Conservation (phyloP, 2,329 filamentous ascomycete genomes). For the Alternaria burnsii region DNA sequence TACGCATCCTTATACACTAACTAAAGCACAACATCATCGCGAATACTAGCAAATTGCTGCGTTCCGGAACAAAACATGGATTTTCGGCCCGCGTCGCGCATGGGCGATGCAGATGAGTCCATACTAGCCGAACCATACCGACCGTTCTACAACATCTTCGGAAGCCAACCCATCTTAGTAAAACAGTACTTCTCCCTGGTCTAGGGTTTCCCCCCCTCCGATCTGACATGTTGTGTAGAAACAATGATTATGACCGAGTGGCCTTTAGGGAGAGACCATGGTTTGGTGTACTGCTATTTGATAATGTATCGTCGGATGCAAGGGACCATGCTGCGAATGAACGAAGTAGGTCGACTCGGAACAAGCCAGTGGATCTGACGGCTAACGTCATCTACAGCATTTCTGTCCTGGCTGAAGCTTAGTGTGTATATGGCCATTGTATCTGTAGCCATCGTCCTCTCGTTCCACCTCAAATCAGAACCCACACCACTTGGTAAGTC, state of each 20-base stretch:
- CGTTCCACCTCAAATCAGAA: slow-evolving; percentile 84
- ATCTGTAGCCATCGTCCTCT: slow-evolving; percentile 86
- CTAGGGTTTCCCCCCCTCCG: accelerated
- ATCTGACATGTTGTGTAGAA: slow-evolving; percentile 33
- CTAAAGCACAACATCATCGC: background rate
- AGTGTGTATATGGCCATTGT: slow-evolving; percentile 92
- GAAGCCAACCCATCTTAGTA: slow-evolving; percentile 58
- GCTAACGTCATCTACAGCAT: slow-evolving; percentile 57
- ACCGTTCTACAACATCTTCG: slow-evolving; percentile 62
- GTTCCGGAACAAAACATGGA: slow-evolving; percentile 31
- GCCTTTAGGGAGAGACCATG: slow-evolving; percentile 70
- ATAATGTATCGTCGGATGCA: slow-evolving; percentile 77
- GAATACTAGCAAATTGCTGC: background rate
- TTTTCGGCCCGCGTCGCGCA: slow-evolving; percentile 38
- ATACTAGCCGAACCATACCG: slow-evolving; percentile 55
- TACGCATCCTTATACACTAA: background rate
- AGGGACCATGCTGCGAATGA: slow-evolving; percentile 83
- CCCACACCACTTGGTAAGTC: slow-evolving; percentile 56
- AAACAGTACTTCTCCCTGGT: slow-evolving; percentile 46
- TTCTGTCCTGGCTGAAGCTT: slow-evolving; percentile 89
- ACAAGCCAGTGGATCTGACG: background rate
- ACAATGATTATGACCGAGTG: slow-evolving; percentile 52
- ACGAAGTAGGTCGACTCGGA: slow-evolving; percentile 58
- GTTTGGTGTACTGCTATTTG: slow-evolving; percentile 74
- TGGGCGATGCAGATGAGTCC: slow-evolving; percentile 41